These are phyloP conservation scores for Colletotrichum gloeosporioides DNA, from an alignment of 2,329 filamentous ascomycete species.

Conservation along the genomic window DNA sequence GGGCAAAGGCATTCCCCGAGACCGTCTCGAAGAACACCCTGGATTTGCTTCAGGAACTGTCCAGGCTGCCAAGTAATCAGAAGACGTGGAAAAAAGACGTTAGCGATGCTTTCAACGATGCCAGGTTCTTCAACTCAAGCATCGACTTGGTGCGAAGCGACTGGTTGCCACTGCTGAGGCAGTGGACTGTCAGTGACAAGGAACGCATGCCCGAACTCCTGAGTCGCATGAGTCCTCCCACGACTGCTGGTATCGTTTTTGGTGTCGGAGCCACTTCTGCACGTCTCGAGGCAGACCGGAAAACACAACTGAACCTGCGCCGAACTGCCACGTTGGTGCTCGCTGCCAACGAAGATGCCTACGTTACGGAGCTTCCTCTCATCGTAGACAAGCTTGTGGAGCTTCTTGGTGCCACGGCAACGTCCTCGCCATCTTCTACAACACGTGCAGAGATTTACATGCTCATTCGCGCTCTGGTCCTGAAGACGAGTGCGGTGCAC, in stretches of 20 bases:
- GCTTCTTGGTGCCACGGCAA: slow-evolving; percentile 80
- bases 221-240: slow-evolving; percentile 79
- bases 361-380: slow-evolving; percentile 74
- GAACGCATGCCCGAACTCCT: slow-evolving; percentile 85
- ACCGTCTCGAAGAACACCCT: slow-evolving; percentile 78
- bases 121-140: slow-evolving; percentile 79
- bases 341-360: slow-evolving; percentile 78
- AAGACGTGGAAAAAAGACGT: slow-evolving; percentile 95
- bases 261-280: slow-evolving; percentile 96
- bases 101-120: slow-evolving; percentile 88
- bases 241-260: slow-evolving; percentile 95
- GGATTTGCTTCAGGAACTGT: slow-evolving; percentile 76
- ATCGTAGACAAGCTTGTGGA: slow-evolving; percentile 88
- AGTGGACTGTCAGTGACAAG: slow-evolving; percentile 87
- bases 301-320: slow-evolving; percentile 87
- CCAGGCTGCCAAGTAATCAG: slow-evolving; percentile 78
- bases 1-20: slow-evolving; percentile 85
- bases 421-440: slow-evolving; percentile 89
- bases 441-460: slow-evolving; percentile 91
- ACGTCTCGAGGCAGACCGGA: slow-evolving; percentile 91
- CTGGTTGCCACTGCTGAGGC: slow-evolving; percentile 84
- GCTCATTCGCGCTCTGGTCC: slow-evolving; percentile 79
- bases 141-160: slow-evolving; percentile 69
- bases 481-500: slow-evolving; percentile 81
- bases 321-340: slow-evolving; percentile 82